Base-by-base conservation (phyloP, 2,329 filamentous ascomycete species). In the Aphanocladium album region DNA sequence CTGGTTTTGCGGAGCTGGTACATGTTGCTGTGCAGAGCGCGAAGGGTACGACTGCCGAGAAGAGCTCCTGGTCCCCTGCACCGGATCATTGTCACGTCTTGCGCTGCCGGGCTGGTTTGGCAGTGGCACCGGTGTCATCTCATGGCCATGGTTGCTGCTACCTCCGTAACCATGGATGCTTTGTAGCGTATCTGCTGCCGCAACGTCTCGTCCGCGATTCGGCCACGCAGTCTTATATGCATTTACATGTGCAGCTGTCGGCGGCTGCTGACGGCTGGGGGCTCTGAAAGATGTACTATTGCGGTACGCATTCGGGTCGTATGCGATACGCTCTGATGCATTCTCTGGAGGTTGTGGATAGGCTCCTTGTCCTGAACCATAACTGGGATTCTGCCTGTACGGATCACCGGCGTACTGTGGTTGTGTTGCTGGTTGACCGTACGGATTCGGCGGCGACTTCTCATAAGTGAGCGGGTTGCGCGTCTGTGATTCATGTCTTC, bases 331-430 rank as follows among this genome's bases (percentile, higher is more conserved):
- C 5, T 60, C 49, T 1, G 50, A 4, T 23, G 49, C 6, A 25
- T 19, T 53, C 4, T 46, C 57, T n/a, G 46, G 47, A 2, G 53
- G 30, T n/a, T 54, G 57, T 16, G 57, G 57, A 16, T 60, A 60
- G 14, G 37, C 41, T 60, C 39, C 30, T 30, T 60, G 57, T 5
- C 27, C 27, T 8, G 52, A 37, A 1, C 49, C 57, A 52, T 60
- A 60, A 27, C 49, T 54, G 19, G 57, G 9, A n/a, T 46, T 39
- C 37, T 60, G 49, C 33, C 41, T 16, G 23, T 60, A 53, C 5
- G 57, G 21, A 27, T 60, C 57, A 19, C 57, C 39, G 7, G 25
- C n/a, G 19, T 53, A 53, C 33, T 60, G 57, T 14, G 49, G 30
- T 35, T 46, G 57, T 17, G 35, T 30, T 16, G 17, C 30, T n/a